Evolutionary conservation across 2,329 filamentous ascomycete genomes (phyloP).

Genomic region (Chaetomium globosum): DNA sequence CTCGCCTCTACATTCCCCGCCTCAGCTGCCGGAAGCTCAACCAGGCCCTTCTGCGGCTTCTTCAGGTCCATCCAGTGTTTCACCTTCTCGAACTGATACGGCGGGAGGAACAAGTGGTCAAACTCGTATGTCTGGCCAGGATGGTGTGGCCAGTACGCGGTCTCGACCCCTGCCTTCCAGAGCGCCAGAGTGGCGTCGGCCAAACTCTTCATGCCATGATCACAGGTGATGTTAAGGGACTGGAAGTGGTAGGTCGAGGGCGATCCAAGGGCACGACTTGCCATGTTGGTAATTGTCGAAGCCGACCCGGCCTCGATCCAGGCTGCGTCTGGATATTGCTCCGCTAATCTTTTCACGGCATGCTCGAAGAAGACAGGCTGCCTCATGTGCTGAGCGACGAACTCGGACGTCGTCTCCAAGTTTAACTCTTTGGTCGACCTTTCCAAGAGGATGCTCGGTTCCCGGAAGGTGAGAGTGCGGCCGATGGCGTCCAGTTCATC

Average conservation of each 20-base stretch:
- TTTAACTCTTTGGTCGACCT: neutral
- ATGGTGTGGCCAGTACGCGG: constrained; percentile 46
- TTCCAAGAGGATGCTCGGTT: constrained; percentile 28
- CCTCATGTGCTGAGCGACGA: constrained; percentile 39
- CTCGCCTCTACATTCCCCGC: too few relatives aligned
- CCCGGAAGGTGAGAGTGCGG: constrained; percentile 39
- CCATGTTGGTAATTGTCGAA: constrained; percentile 43
- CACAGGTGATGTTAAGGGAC: constrained; percentile 36
- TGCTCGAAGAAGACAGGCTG: constrained; percentile 43
- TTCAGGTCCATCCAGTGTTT: constrained; percentile 44
- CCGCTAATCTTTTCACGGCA: constrained; percentile 38
- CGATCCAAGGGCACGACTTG: constrained; percentile 36
- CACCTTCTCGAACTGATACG: constrained; percentile 44
- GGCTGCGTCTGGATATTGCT: constrained; percentile 29
- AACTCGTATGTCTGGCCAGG: constrained; percentile 36
- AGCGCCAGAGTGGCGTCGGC: constrained; percentile 39
- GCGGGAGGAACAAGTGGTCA: constrained; percentile 38
- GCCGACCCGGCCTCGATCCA: constrained; percentile 42
- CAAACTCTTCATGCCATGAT: constrained; percentile 16
- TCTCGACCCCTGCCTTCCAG: constrained; percentile 46
- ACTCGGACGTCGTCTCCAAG: neutral
- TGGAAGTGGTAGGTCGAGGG: constrained; percentile 33
- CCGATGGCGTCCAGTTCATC: constrained; percentile 34
- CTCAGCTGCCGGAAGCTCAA: too few relatives aligned
- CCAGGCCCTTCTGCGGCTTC: constrained; percentile 1